Conservation (phyloP, 2,329 filamentous ascomycete genomes). For the Lachnellula arida region DNA sequence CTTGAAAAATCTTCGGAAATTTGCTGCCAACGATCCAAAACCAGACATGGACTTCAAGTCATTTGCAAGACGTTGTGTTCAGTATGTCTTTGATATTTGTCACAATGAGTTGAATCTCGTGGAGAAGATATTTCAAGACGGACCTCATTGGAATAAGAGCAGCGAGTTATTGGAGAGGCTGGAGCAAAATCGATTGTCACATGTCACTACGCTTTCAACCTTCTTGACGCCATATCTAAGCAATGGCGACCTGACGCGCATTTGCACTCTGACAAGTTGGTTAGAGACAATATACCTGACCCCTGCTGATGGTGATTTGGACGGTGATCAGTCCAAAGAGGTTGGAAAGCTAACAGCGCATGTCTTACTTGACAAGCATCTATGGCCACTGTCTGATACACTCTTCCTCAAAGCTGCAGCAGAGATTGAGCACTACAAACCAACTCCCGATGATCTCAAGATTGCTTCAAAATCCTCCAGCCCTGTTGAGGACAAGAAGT, state of each 20-base stretch:
- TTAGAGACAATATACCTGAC: conserved; percentile 28
- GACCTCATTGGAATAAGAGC: conserved; percentile 27
- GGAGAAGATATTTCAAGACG: conserved; percentile 27
- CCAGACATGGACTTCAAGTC: conserved; percentile 28
- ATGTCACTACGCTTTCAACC: conserved; percentile 26
- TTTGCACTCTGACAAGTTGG: conserved; percentile 29
- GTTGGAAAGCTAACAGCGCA: conserved; percentile 23
- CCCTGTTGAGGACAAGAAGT: conserved; percentile 42
- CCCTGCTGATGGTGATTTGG: conserved; percentile 22
- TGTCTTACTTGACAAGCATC: conserved; percentile 25
- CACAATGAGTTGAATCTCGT: conserved; percentile 29
- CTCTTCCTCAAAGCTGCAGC: conserved; percentile 29
- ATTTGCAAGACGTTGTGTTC: conserved; percentile 26
- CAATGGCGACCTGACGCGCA: conserved; percentile 24
- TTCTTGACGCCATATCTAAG: conserved; percentile 26
- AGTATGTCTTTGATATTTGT: conserved; percentile 31
- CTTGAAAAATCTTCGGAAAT: conserved; percentile 52
- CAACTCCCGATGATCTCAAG: conserved; percentile 25
- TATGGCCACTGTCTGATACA: conserved; percentile 29
- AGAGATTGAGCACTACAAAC: conserved; percentile 30
- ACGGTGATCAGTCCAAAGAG: conserved; percentile 20
- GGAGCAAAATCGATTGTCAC: conserved; percentile 25
- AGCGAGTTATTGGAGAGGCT: conserved; percentile 26
- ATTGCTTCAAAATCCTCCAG: conserved; percentile 8
- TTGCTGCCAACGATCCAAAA: conserved; percentile 27